Conservation (phyloP, 1,284 basidiomycete genomes). For the Porodaedalea pini region DNA sequence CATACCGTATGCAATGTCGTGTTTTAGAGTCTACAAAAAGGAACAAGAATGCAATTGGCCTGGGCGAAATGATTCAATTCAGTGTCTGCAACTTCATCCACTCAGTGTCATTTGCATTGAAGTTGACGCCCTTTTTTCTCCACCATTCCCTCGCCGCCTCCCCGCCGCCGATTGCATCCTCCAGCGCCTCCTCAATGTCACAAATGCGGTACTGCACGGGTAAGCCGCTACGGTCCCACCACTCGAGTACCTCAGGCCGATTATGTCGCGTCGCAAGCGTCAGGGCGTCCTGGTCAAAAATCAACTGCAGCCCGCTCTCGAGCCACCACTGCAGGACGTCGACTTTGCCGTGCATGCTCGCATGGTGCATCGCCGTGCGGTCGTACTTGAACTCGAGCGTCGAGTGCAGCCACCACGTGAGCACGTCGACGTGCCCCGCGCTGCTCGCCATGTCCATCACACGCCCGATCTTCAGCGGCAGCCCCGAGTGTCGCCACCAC, state of each 20-base stretch:
- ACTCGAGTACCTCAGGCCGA: conserved; percentile 74
- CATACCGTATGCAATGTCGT: not conserved
- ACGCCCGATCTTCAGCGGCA: conserved; percentile 74
- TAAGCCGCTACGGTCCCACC: conserved; percentile 78
- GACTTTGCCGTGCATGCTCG: conserved; percentile 75
- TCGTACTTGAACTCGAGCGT: conserved; percentile 74
- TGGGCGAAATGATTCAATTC: conserved; percentile 41
- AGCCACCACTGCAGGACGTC: conserved; percentile 83
- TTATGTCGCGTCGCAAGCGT: conserved; percentile 76
- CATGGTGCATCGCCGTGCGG: conserved; percentile 67
- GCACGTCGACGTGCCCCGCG: conserved; percentile 62
- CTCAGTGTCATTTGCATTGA: conserved; percentile 74
- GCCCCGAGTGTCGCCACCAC: conserved; percentile 65
- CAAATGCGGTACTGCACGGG: conserved; percentile 79
- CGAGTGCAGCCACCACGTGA: conserved; percentile 81
- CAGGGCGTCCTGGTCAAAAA: conserved; percentile 75
- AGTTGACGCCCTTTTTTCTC: conserved; percentile 72
- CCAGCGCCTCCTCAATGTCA: conserved; percentile 81
- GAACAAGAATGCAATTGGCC: not conserved
- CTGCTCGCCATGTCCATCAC: conserved; percentile 78
- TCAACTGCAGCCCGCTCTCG: conserved; percentile 65
- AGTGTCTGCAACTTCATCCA: conserved; percentile 78
- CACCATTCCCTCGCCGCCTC: conserved; percentile 72
- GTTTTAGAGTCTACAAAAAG: not conserved
- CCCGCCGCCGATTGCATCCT: conserved; percentile 76